phyloP scores from a whole-genome alignment of 306 rosid species.

The Ammopiptanthus mongolicus region DNA sequence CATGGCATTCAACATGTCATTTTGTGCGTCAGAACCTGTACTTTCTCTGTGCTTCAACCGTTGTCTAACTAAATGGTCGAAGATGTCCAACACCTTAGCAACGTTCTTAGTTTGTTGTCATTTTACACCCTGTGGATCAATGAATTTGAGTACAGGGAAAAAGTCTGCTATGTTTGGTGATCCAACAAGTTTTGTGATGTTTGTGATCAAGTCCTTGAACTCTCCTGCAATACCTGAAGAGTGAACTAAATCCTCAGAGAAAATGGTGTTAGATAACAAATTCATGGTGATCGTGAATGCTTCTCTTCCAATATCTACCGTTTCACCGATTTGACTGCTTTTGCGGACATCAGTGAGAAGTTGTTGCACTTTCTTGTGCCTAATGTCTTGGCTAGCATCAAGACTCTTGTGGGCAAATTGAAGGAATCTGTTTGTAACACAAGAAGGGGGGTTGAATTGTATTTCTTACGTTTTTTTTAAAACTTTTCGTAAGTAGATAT shows the following conservation, averaged over 20 bases:
- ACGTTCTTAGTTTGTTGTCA: neutral
- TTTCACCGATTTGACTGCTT: slow-evolving; percentile 15
- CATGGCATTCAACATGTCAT: slow-evolving; percentile 32
- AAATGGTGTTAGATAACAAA: slow-evolving; percentile 28
- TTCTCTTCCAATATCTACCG: slow-evolving; percentile 25
- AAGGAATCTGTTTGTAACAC: too few relatives aligned
- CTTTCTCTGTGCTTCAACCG: slow-evolving; percentile 17
- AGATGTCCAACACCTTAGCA: neutral
- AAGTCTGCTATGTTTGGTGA: slow-evolving; percentile 34
- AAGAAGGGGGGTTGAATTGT: too few relatives aligned
- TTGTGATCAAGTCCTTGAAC: slow-evolving; percentile 20
- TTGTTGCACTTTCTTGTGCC: slow-evolving; percentile 22
- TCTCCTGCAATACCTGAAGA: neutral
- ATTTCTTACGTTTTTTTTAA: too few relatives aligned
- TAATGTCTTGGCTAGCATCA: slow-evolving; percentile 9
- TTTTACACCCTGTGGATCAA: slow-evolving; percentile 34
- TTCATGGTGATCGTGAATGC: slow-evolving; percentile 23
- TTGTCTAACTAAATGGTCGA: neutral
- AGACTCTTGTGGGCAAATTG: slow-evolving; percentile 26
- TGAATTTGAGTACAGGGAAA: slow-evolving; percentile 22
- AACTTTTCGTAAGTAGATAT: too few relatives aligned
- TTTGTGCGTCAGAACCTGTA: neutral
- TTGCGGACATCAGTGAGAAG: neutral
- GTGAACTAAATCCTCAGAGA: slow-evolving; percentile 31
- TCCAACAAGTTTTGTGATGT: slow-evolving; percentile 28